Evolutionary conservation across 176 grass and related monocot species (phyloP).

Genomic region (Rhynchospora breviuscula): DNA sequence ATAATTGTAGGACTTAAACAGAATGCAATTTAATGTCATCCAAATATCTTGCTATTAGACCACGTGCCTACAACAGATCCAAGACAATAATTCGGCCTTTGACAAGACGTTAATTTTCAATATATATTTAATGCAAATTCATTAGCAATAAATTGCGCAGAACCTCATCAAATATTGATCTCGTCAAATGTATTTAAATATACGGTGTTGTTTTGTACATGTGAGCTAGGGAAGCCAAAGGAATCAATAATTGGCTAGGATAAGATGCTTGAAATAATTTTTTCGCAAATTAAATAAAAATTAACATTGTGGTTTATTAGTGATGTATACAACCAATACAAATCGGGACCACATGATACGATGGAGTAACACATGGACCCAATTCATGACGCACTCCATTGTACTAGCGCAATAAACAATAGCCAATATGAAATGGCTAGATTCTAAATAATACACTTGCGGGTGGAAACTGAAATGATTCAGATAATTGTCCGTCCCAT

Average conservation of each 20-base stretch:
- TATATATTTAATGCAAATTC: neutral
- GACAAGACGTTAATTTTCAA: too few species aligned
- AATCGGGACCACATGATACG: constrained; percentile 2
- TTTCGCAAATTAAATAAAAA: neutral
- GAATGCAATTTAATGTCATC: too few species aligned
- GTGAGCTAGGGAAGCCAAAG: neutral
- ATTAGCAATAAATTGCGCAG: neutral
- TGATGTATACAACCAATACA: neutral
- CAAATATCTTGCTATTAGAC: too few species aligned
- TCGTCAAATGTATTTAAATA: neutral
- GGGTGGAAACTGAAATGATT: too few species aligned
- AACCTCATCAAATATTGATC: neutral
- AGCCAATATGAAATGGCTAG: neutral
- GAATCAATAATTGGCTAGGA: constrained; percentile 6
- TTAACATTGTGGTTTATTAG: neutral
- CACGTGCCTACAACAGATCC: too few species aligned
- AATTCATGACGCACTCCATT: constrained; percentile 9
- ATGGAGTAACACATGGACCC: neutral
- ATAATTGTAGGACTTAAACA: too few species aligned
- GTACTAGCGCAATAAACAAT: neutral
- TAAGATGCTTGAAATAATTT: neutral
- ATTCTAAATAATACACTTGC: neutral
- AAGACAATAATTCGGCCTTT: too few species aligned
- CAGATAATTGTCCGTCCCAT: too few species aligned
- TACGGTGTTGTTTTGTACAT: neutral